Evolutionary conservation across 345 rosid genomes (phyloP).

Genomic region (Populus alba): DNA sequence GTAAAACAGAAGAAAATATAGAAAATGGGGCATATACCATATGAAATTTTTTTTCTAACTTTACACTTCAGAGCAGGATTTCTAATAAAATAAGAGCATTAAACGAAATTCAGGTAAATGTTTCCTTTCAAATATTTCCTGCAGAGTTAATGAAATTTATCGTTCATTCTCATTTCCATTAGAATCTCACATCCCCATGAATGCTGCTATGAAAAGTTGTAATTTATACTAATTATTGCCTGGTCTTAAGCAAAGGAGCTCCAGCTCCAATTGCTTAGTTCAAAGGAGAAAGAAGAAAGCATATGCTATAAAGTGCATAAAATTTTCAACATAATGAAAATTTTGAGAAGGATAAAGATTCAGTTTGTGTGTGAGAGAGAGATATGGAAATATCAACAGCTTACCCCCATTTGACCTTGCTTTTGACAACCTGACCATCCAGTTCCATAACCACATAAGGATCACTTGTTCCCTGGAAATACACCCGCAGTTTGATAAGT

Average conservation of each 20-base stretch:
- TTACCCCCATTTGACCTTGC: conserved; percentile 79
- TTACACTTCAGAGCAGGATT: background rate
- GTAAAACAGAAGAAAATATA: background rate
- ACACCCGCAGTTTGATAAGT: conserved; percentile 7
- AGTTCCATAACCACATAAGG: conserved; percentile 82
- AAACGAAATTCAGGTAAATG: background rate
- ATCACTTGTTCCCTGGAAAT: conserved; percentile 76
- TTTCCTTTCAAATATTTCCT: background rate
- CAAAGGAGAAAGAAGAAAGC: background rate
- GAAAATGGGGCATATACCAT: background rate
- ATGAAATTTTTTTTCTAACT: background rate
- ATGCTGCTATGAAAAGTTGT: background rate
- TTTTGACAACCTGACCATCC: conserved; percentile 85
- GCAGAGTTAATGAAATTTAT: background rate
- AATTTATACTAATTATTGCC: background rate
- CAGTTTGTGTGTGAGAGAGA: background rate
- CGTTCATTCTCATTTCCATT: background rate
- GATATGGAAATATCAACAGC: conserved; percentile 5
- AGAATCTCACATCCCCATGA: background rate
- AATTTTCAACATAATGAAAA: background rate
- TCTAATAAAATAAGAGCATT: background rate
- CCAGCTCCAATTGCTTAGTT: background rate
- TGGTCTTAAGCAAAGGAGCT: background rate
- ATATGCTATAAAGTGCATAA: background rate
- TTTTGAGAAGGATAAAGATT: background rate